Conservation (phyloP, 2,329 filamentous ascomycete species). For the Rasamsonia emersonii region DNA sequence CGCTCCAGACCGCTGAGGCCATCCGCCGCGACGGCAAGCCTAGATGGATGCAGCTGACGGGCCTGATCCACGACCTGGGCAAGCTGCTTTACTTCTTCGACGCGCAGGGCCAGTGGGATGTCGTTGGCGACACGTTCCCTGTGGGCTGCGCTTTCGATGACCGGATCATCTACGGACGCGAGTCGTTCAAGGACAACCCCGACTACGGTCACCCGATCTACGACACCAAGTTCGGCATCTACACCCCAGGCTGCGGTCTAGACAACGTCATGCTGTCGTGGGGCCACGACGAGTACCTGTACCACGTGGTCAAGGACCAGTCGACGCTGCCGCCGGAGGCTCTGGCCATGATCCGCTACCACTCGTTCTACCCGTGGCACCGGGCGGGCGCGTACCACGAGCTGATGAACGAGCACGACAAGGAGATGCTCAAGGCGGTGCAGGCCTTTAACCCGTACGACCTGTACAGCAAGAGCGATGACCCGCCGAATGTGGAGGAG, state of each 20-base stretch:
- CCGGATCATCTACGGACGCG: constrained; percentile 71
- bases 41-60: constrained; percentile 41
- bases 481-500: constrained; percentile 63
- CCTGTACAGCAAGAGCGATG: constrained; percentile 84
- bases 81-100: constrained; percentile 49
- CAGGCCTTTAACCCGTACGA: constrained; percentile 87
- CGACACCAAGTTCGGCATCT: constrained; percentile 69
- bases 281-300: constrained; percentile 54
- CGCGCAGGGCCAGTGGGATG: constrained; percentile 85
- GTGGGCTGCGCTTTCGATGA: constrained; percentile 48
- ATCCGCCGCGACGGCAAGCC: constrained; percentile 64
- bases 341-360: constrained; percentile 87
- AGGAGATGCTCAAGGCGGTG: constrained; percentile 70
- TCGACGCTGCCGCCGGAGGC: constrained; percentile 69
- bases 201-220: constrained; percentile 65
- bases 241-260: constrained; percentile 67
- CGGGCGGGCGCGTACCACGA: constrained; percentile 68
- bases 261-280: constrained; percentile 85
- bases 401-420: constrained; percentile 76
- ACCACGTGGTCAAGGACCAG: constrained; percentile 79
- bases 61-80: constrained; percentile 40
- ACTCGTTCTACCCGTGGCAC: constrained; percentile 92
- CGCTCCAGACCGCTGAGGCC: constrained; percentile 80
- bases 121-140: constrained; percentile 58
- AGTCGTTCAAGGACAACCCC: constrained; percentile 64